phyloP scores from a whole-genome alignment of 257 asterid genomes.

The Solanum sitiens region DNA sequence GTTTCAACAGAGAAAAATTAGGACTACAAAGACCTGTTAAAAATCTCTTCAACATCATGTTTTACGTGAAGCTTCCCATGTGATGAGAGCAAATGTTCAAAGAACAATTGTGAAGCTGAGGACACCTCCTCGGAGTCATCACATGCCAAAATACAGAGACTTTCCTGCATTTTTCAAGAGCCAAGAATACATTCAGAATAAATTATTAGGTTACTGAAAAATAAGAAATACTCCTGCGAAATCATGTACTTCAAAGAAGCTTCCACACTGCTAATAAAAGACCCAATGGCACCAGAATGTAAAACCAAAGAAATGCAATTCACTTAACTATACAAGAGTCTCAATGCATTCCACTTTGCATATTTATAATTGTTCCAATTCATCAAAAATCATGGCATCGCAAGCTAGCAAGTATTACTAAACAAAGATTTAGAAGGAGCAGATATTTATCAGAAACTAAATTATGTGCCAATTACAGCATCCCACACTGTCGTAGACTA shows the following conservation, averaged over 20 bases:
- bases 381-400: background rate
- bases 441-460: background rate
- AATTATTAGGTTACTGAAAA: background rate
- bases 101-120: conserved; percentile 50
- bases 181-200: background rate
- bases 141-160: conserved; percentile 60
- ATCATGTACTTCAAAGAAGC: background rate
- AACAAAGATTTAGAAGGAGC: background rate
- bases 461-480: background rate
- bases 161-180: conserved; percentile 46
- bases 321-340: background rate
- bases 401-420: background rate
- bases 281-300: background rate
- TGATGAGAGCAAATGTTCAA: conserved; percentile 37
- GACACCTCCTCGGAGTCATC: conserved; percentile 81
- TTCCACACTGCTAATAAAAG: background rate
- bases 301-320: background rate
- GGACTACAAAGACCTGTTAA: conserved; percentile 44
- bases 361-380: background rate
- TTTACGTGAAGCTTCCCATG: conserved; percentile 27
- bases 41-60: conserved; percentile 45
- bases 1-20: background rate
- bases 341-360: background rate
- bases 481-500: background rate
- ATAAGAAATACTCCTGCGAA: background rate